Conservation (phyloP, 768 basidiomycete genomes). For the Postia placenta region DNA sequence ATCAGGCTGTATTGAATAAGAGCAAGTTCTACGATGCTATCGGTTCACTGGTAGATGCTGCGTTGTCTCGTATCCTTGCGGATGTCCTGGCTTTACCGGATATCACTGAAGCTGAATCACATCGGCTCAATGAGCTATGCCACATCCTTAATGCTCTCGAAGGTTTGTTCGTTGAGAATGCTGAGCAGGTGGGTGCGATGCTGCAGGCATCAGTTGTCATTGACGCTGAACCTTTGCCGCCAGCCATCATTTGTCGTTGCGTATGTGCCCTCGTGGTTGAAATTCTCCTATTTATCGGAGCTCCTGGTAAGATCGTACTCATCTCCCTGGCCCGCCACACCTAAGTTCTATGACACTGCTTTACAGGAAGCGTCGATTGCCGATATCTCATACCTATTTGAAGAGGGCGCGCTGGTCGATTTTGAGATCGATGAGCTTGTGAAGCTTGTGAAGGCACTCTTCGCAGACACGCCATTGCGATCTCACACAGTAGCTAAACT, state of each 20-base stretch:
- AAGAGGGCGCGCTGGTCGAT: conserved; percentile 85
- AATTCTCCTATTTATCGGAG: conserved; percentile 91
- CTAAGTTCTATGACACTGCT: conserved; percentile 3
- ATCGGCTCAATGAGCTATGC: conserved; percentile 76
- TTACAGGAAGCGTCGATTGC: conserved; percentile 84
- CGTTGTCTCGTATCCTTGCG: conserved; percentile 58
- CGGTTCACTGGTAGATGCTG: conserved; percentile 65
- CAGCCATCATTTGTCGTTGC: conserved; percentile 73
- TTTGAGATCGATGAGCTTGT: conserved; percentile 82
- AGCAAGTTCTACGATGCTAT: conserved; percentile 67
- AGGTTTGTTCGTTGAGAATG: conserved; percentile 68
- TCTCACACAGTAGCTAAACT: conserved; percentile 78
- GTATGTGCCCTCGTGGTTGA: conserved; percentile 91
- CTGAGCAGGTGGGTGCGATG: conserved; percentile 41
- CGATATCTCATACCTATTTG: conserved; percentile 89
- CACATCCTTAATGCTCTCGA: conserved; percentile 74
- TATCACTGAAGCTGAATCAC: conserved; percentile 85
- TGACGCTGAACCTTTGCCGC: too few relatives aligned
- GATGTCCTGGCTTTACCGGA: conserved; percentile 76
- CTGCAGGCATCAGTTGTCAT: background rate
- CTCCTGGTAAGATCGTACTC: conserved; percentile 59
- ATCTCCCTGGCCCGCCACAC: background rate
- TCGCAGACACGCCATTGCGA: conserved; percentile 81
- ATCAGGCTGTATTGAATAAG: conserved; percentile 61
- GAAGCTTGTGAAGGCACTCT: conserved; percentile 76